A percentile compares a stretch with the other conserved stretches of the same genome.
phyloP scores from a whole-genome alignment of 805 yeast species.

The Starmera amethionina region DNA sequence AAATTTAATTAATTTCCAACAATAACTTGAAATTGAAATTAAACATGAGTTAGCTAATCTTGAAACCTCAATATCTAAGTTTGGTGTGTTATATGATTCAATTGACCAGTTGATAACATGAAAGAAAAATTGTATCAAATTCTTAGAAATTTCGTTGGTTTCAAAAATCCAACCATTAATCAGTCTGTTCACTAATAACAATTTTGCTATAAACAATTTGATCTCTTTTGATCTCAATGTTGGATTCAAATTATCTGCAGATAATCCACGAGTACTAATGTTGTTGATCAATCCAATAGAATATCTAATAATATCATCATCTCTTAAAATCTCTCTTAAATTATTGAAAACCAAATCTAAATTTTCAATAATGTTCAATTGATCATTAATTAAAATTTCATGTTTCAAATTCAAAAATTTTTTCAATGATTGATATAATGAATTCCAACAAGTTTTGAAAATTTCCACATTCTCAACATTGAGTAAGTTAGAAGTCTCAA shows the following conservation, averaged over 20 bases:
- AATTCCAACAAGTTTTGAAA: conserved; percentile 19
- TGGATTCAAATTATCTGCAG: conserved; percentile 20
- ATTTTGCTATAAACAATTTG: conserved; percentile 50
- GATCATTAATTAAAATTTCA: conserved; percentile 46
- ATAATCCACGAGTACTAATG: conserved; percentile 48
- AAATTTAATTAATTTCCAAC: conserved; percentile 20
- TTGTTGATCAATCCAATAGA: conserved; percentile 39
- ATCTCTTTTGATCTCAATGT: conserved; percentile 20
- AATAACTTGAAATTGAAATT: conserved; percentile 35
- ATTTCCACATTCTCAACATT: conserved; percentile 7
- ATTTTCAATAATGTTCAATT: conserved; percentile 49
- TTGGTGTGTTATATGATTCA: conserved; percentile 41
- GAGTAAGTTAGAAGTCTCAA: conserved; percentile 4
- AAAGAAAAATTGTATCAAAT: conserved; percentile 36
- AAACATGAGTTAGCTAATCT: conserved; percentile 56
- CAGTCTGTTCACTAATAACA: conserved; percentile 50
- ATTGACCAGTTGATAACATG: conserved; percentile 46
- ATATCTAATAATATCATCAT: conserved; percentile 29
- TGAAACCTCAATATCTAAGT: conserved; percentile 44
- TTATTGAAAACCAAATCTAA: conserved; percentile 44
- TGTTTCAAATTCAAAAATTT: conserved; percentile 38
- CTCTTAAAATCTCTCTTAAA: conserved; percentile 29
- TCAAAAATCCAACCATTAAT: conserved; percentile 27
- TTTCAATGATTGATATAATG: conserved; percentile 24
- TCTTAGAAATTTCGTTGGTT: conserved; percentile 18